These are phyloP conservation scores for Claviceps sp. DNA, from an alignment of 2,329 filamentous ascomycete species.

Conservation along the genomic window DNA sequence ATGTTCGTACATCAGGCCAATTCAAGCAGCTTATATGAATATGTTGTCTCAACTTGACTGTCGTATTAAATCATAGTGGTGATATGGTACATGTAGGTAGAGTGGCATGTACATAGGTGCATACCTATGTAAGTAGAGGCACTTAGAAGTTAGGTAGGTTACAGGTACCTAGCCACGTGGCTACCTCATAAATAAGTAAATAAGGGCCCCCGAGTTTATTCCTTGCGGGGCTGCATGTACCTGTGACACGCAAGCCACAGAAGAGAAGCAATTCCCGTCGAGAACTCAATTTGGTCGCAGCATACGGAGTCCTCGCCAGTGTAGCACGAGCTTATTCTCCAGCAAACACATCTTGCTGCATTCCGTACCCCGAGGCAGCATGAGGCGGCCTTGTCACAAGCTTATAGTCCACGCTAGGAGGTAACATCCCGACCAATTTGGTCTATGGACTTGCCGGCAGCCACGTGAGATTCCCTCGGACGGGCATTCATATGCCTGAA, in stretches of 20 bases:
- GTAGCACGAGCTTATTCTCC: background rate
- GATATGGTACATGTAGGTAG: no score
- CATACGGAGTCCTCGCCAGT: background rate
- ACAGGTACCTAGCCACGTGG: no score
- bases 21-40: no score
- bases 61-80: no score
- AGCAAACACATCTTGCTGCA: background rate
- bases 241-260: background rate
- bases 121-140: no score
- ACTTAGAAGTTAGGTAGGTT: no score
- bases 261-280: background rate
- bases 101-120: no score
- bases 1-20: no score
- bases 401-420: background rate
- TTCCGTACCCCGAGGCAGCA: background rate
- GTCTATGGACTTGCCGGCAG: background rate
- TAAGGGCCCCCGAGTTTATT: no score
- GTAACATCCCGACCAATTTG: background rate
- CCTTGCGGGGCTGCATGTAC: no score
- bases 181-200: no score
- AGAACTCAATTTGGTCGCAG: background rate
- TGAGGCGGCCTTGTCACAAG: background rate
- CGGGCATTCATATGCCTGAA: background rate
- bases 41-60: no score
- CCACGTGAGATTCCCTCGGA: background rate